Percentiles rank a stretch among this genome's conserved stretches.
Conservation (phyloP, 345 rosid genomes). For the Punica granatum region DNA sequence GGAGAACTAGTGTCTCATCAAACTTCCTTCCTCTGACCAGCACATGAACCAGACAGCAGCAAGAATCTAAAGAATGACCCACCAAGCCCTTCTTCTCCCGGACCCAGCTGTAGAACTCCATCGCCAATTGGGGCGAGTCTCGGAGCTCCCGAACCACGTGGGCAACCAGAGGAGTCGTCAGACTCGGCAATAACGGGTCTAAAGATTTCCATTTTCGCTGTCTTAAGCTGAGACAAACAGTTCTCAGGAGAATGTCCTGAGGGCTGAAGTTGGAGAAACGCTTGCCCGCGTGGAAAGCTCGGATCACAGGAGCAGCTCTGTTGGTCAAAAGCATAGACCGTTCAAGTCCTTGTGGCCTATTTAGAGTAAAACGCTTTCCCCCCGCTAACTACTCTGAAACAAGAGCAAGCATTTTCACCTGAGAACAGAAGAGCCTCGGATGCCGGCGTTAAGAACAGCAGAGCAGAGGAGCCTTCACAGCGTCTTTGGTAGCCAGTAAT, state of each 20-base stretch:
- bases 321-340: slow-evolving; percentile 20
- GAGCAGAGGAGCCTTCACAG: too few species aligned
- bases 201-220: slow-evolving; percentile 58
- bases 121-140: slow-evolving; percentile 45
- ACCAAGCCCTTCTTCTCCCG: slow-evolving; percentile 16
- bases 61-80: slow-evolving; percentile 27
- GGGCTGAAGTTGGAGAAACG: slow-evolving; percentile 26
- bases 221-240: slow-evolving; percentile 47
- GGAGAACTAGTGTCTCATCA: slow-evolving; percentile 37
- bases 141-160: slow-evolving; percentile 44
- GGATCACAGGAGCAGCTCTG: slow-evolving; percentile 18
- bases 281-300: slow-evolving; percentile 39
- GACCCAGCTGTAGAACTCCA: slow-evolving; percentile 53
- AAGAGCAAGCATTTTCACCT: too few species aligned
- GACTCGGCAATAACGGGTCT: slow-evolving; percentile 31
- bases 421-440: too few species aligned
- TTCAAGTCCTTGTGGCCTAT: too few species aligned
- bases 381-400: too few species aligned
- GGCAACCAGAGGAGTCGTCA: slow-evolving; percentile 33
- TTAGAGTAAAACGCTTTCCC: too few species aligned
- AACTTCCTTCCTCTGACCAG: slow-evolving; percentile 38
- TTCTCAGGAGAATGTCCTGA: slow-evolving; percentile 43
- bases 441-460: too few species aligned
- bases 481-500: too few species aligned
- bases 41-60: slow-evolving; percentile 43